Percentiles rank a stretch among this genome's conserved stretches.
Conservation (phyloP, 306 rosid genomes). For the Acacia melanoxylon region DNA sequence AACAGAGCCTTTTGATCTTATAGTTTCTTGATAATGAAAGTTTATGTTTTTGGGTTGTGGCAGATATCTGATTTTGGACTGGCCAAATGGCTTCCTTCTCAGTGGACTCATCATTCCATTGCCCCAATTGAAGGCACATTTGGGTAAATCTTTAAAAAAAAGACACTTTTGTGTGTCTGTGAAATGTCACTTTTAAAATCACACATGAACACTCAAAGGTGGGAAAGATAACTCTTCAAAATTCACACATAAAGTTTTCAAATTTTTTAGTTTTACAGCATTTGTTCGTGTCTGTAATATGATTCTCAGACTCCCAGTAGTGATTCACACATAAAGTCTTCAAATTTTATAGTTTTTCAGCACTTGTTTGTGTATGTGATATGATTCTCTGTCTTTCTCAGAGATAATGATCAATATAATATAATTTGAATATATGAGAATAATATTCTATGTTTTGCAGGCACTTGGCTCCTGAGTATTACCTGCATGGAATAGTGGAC, state of each 20-base stretch:
- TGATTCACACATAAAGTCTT: neutral
- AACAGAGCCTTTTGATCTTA: neutral
- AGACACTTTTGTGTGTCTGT: neutral
- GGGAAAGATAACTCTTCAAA: neutral
- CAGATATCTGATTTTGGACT: constrained; percentile 98
- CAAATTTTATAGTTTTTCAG: neutral
- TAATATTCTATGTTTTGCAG: constrained; percentile 39
- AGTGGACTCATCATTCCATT: constrained; percentile 96
- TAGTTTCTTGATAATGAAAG: neutral
- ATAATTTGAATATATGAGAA: neutral
- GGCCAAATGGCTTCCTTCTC: constrained; percentile 97
- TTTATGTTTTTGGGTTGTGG: constrained; percentile 17
- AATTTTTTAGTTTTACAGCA: neutral
- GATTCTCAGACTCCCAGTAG: neutral
- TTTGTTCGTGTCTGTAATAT: neutral
- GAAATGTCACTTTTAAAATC: too few relatives aligned
- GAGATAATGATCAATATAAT: neutral
- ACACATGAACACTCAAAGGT: too few relatives aligned
- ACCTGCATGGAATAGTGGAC: constrained; percentile 93
- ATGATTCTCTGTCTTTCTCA: neutral
- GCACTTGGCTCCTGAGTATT: constrained; percentile 96
- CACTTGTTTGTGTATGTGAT: neutral
- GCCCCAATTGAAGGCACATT: constrained; percentile 98
- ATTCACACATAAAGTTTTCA: neutral
- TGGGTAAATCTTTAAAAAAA: constrained; percentile 46